A percentile compares a stretch with the other conserved stretches of the same genome.
phyloP scores from a whole-genome alignment of 1,139 yeast species.

The Hyphopichia wangnamkhiaoensis region DNA sequence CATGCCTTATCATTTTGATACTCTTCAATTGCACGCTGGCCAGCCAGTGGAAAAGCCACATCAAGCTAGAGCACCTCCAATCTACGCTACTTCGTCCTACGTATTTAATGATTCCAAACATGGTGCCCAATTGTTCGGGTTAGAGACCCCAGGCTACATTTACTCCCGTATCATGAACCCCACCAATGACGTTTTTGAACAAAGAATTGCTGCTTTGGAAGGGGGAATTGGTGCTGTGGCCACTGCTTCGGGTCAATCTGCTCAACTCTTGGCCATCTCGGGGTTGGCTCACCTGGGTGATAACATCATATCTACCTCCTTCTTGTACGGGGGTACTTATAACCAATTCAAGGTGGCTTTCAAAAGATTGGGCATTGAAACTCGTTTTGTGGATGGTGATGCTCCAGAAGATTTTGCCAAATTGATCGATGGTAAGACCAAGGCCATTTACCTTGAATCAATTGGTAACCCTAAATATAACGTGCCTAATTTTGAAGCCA shows the following conservation, averaged over 20 bases:
- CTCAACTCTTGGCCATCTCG: constrained; percentile 81
- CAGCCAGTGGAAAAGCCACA: constrained; percentile 64
- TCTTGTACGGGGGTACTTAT: constrained; percentile 92
- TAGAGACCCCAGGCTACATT: constrained; percentile 78
- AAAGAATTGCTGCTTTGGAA: constrained; percentile 90
- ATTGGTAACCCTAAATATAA: constrained; percentile 94
- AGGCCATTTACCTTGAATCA: constrained; percentile 86
- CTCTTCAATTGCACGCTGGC: constrained; percentile 94
- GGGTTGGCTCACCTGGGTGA: constrained; percentile 88
- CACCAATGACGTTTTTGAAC: constrained; percentile 86
- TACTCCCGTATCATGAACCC: constrained; percentile 94
- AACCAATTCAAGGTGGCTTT: constrained; percentile 93
- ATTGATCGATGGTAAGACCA: constrained; percentile 79
- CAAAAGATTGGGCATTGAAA: constrained; percentile 82
- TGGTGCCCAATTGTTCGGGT: constrained; percentile 87
- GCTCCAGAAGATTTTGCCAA: constrained; percentile 67
- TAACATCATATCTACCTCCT: constrained; percentile 85
- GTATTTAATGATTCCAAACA: constrained; percentile 86
- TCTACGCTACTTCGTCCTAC: constrained; percentile 83
- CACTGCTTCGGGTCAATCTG: constrained; percentile 94
- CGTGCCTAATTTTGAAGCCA: constrained; percentile 84
- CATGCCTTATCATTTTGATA: constrained; percentile 74
- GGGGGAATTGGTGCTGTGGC: constrained; percentile 91
- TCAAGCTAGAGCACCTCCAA: constrained; percentile 86
- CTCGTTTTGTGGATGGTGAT: constrained; percentile 82